These are phyloP conservation scores for Didymellaceae sp. DNA, from an alignment of 2,329 filamentous ascomycete genomes.

Conservation along the genomic window DNA sequence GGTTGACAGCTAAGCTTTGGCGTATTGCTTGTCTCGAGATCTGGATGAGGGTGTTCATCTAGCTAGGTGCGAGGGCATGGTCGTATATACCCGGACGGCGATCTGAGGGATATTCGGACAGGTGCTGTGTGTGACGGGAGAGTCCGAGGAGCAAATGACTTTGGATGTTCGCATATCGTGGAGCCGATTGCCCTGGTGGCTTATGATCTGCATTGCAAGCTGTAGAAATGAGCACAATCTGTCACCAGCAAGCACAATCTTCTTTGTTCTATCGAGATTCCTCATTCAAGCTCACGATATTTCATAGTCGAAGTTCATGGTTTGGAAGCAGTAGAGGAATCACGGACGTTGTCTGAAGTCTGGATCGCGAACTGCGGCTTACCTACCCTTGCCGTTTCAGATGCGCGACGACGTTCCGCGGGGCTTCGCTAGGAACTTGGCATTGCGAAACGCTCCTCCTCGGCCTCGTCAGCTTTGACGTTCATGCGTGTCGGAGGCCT, in stretches of 20 bases:
- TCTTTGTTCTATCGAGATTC: not conserved
- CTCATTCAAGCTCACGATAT: too few relatives aligned
- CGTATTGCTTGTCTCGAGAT: slow-evolving; percentile 32
- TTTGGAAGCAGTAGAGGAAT: not conserved
- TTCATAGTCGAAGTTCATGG: not conserved
- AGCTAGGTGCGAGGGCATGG: not conserved
- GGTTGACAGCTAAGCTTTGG: slow-evolving; percentile 35
- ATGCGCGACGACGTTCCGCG: slow-evolving; percentile 14
- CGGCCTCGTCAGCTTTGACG: slow-evolving; percentile 27
- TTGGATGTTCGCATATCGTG: too few relatives aligned
- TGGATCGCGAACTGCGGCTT: not conserved
- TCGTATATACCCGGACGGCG: not conserved
- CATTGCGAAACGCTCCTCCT: slow-evolving; percentile 32
- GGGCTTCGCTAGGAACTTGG: slow-evolving; percentile 29
- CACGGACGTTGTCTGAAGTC: not conserved
- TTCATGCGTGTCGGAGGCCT: slow-evolving; percentile 21
- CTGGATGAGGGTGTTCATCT: slow-evolving; percentile 19
- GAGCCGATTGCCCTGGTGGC: too few relatives aligned
- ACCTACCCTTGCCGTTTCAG: slow-evolving; percentile 26
- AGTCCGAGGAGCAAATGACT: too few relatives aligned
- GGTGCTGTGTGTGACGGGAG: too few relatives aligned
- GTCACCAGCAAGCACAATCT: not conserved
- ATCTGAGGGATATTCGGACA: not conserved
- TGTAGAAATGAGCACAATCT: not conserved
- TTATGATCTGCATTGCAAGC: too few relatives aligned